Evolutionary conservation across 179 eudicot genomes (phyloP).

Genomic region (Drosera spatulata): DNA sequence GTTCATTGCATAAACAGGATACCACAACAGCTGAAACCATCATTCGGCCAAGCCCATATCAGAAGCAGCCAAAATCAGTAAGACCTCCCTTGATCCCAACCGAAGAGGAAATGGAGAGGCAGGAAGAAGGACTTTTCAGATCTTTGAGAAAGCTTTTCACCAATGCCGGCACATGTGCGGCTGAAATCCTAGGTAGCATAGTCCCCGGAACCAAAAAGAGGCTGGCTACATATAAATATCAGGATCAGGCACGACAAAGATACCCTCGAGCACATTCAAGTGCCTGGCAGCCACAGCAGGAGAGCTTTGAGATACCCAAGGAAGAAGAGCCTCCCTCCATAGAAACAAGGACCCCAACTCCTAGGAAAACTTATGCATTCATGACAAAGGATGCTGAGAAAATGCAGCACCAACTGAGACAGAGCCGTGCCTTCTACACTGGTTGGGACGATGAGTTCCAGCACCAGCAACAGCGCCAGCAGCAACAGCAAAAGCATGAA

Average conservation of each 20-base stretch:
- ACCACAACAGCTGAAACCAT: constrained; percentile 13
- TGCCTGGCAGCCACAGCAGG: constrained; percentile 64
- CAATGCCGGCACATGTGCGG: constrained; percentile 42
- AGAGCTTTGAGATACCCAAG: constrained; percentile 76
- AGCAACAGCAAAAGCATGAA: constrained; percentile 28
- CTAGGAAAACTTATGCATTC: constrained; percentile 81
- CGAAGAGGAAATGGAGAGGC: constrained; percentile 65
- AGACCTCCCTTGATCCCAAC: constrained; percentile 74
- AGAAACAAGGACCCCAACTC: constrained; percentile 73
- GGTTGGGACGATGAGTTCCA: constrained; percentile 56
- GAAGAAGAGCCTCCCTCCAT: constrained; percentile 85
- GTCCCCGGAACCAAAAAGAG: constrained; percentile 54
- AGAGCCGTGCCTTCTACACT: constrained; percentile 58
- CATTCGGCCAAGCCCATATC: constrained; percentile 26
- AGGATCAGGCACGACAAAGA: constrained; percentile 29
- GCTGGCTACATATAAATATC: constrained; percentile 24
- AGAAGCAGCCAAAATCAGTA: constrained; percentile 46
- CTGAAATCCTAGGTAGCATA: constrained; percentile 51
- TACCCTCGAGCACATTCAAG: constrained; percentile 25
- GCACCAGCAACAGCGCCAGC: constrained; percentile 35
- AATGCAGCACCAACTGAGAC: constrained; percentile 70
- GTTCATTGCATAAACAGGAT: constrained; percentile 11
- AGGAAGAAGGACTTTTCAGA: constrained; percentile 63
- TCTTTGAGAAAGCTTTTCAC: constrained; percentile 55
- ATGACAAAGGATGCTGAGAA: constrained; percentile 84